Evolutionary conservation across 306 rosid genomes (phyloP), one percentile per base, ranked within the genome.

Genomic region (Corylus americana): DNA sequence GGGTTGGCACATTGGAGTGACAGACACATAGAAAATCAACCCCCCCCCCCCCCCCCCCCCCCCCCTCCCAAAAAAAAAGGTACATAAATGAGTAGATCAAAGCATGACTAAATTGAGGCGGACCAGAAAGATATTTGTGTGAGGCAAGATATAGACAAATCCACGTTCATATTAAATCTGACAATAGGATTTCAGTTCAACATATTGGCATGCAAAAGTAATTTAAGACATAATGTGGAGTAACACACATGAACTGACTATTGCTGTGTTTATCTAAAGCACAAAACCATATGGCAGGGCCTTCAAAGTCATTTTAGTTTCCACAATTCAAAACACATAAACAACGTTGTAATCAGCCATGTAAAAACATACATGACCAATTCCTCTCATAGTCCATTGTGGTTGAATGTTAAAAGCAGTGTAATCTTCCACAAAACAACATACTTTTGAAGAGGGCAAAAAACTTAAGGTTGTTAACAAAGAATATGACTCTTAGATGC

Each of bases 1-100:
- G 3, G 71, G 77, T 86, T 55, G 61, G 53, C 62, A 77, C 48
- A 16, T 29, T 13, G 12, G 72, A 14, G 50, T 3, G 57, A 73
- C 10, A 20, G 37, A 45, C n/a, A 47, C 14, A 71, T 37, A 17
- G 51, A 80, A 74, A 63, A 12, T 49, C 11, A 1, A 4, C 44
- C 13, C n/a, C 45, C 20, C 70, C 45, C 4, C 3, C 42, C 69
- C 44, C 69, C 4, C n/a, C n/a, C n/a, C n/a, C n/a, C n/a, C n/a
- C n/a, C n/a, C n/a, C n/a, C n/a, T n/a, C n/a, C 4, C 37, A 35
- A 0, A 29, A 62, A 54, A 17, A 18, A 55, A 6, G n/a, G 16
- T 5, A 55, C 12, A 27, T 29, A 63, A 63, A 69, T 73, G 75
- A 29, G 67, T n/a, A 51, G 22, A 35, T 6, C 50, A 13, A 64